Evolutionary conservation across 805 yeast species (phyloP), one percentile per base, ranked within the genome.

Genomic region (Cyberlindnera euphorbiae): DNA sequence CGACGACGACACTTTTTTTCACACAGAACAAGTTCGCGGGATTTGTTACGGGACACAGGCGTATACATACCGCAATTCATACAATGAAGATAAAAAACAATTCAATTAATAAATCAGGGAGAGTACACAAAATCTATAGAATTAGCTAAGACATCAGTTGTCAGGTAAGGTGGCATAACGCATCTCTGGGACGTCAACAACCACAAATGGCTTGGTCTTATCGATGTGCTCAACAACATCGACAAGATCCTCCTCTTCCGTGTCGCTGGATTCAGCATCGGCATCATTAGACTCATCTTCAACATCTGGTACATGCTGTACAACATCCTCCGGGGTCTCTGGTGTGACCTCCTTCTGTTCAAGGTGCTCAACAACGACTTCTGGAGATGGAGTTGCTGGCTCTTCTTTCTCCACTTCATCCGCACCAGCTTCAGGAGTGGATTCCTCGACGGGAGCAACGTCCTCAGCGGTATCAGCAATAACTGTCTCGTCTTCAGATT

Each of bases 181-280:
- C 28, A 16, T 24, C 28, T 33, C 32, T 21, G 41, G 41, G 33
- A 34, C 28, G 18, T 41, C 36, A 18, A 42, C 38, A 6, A 28
- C 38, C 17, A 26, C 31, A 17, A 4, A 13, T 17, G 11, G 8
- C 26, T 10, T 21, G 27, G 5, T 22, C 27, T 8, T 22, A 18
- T 31, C 34, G 13, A 14, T 15, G 13, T 31, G 22, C 22, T 31
- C 28, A 8, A 24, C 34, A 31, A 24, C 23, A 16, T 29, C 17
- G 4, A 4, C 32, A 6, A 19, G 34, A 36, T 21, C 30, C n/a
- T n/a, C n/a, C n/a, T n/a, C n/a, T n/a, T n/a, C n/a, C n/a, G n/a
- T n/a, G n/a, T n/a, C n/a, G n/a, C n/a, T n/a, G n/a, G n/a, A n/a
- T 11, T 38, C 42, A 15, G 22, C 38, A 10, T 32, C 37, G 7